Evolutionary conservation across 1,139 yeast species (phyloP), one percentile per base, ranked within the genome.

Genomic region (Suhomyces anneliseae): DNA sequence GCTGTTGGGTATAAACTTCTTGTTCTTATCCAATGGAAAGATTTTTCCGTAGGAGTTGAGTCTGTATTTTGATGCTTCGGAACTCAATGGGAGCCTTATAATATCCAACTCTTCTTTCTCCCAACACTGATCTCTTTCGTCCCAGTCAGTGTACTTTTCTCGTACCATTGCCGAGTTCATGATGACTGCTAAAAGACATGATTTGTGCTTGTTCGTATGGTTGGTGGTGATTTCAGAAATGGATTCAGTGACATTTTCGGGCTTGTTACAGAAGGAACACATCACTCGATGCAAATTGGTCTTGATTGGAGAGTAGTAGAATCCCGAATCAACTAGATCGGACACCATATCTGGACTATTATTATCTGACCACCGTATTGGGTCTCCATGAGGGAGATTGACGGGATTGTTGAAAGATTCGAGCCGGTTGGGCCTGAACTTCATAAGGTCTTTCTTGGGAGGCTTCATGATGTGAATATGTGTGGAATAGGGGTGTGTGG

Each of bases 241-340:
- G 11, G 62, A 64, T 59, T 78, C 65, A 19, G 62, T 59, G 33
- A 61, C 54, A 1, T 65, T 65, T 50, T 79, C 81, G 29, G 69
- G 68, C 50, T 69, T 68, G 19, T 74, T 69, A 61, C 97, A 90
- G 57, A 76, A 71, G 42, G 74, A 77, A 60, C 97, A 90, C 2
- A 82, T 71, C 7, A 76, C 77, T 50, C 77, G 77, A 61, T 70
- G 82, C n/a, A 61, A 63, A 47, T 70, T 62, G 36, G 65, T 62
- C 50, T 66, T 69, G 0, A 76, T 72, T 2, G 96, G 95, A 11
- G 81, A 72, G 62, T 76, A 87, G 58, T 74, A 83, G 62, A 89
- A 88, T 1, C 97, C 97, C 27, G 81, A 74, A 34, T 74, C 76
- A 1, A 90, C 88, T 75, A 85, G 68, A 15, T 62, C 60, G 39